These are phyloP conservation scores for Paecilomyces sp. DNA, from an alignment of 2,329 filamentous ascomycete genomes.

Conservation along the genomic window DNA sequence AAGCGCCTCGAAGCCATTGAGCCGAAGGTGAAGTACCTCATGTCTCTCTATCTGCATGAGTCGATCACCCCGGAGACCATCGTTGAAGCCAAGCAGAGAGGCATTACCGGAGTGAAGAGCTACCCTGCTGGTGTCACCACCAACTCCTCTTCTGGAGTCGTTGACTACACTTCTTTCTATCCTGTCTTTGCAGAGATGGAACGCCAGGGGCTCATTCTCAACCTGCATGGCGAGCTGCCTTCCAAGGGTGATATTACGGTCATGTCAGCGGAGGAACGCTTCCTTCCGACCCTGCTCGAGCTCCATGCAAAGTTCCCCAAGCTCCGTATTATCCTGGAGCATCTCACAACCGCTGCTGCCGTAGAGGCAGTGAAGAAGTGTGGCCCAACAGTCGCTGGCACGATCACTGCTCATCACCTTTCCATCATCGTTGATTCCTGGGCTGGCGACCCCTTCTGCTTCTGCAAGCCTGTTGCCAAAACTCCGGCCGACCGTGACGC, in stretches of 20 bases:
- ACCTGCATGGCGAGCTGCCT: conserved; percentile 87
- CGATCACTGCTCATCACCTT: conserved; percentile 78
- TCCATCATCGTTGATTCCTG: conserved; percentile 73
- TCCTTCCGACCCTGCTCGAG: conserved; percentile 69
- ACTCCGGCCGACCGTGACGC: conserved; percentile 65
- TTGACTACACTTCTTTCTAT: conserved; percentile 38
- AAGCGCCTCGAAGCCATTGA: conserved; percentile 53
- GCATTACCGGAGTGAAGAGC: conserved; percentile 59
- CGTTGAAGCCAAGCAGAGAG: conserved; percentile 62
- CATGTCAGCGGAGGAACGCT: conserved; percentile 65
- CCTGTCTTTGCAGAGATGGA: conserved; percentile 85
- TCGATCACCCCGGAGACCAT: conserved; percentile 63
- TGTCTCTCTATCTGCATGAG: conserved; percentile 64
- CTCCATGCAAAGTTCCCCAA: conserved; percentile 69
- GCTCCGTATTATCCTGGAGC: conserved; percentile 57
- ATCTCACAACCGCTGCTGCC: conserved; percentile 80
- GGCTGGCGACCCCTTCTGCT: conserved; percentile 66
- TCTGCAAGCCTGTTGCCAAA: conserved; percentile 71
- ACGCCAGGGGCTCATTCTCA: conserved; percentile 70
- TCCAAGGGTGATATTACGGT: conserved; percentile 44
- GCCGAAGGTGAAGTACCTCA: conserved; percentile 60
- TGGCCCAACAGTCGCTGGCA: conserved; percentile 62
- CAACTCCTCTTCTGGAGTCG: conserved; percentile 47
- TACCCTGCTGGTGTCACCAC: conserved; percentile 46
- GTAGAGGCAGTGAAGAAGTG: conserved; percentile 70